Conservation (phyloP, 2,329 filamentous ascomycete genomes). For the Dichotomopilus funicola region DNA sequence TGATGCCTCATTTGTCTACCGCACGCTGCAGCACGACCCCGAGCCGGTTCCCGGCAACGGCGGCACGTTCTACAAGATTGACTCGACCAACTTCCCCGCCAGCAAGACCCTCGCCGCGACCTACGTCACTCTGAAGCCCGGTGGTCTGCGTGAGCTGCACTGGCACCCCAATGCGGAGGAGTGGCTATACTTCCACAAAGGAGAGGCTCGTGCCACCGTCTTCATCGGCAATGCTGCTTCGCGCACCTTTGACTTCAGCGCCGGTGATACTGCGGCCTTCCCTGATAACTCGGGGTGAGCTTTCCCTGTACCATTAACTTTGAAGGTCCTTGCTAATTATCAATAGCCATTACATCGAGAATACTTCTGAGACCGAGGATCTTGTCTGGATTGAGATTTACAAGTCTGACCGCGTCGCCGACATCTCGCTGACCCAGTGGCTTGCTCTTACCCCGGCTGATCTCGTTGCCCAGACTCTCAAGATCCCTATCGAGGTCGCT, state of each 20-base stretch:
- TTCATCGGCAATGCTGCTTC: slow-evolving; percentile 53
- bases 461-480: slow-evolving; percentile 54
- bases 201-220: slow-evolving; percentile 54
- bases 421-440: slow-evolving; percentile 64
- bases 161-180: slow-evolving; percentile 54
- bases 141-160: slow-evolving; percentile 58
- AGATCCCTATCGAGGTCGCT: slow-evolving; percentile 51
- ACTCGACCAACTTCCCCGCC: slow-evolving; percentile 61
- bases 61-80: slow-evolving; percentile 57
- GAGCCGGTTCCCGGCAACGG: slow-evolving; percentile 55
- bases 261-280: slow-evolving; percentile 63
- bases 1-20: slow-evolving; percentile 57
- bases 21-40: slow-evolving; percentile 47
- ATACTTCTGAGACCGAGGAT: slow-evolving; percentile 52
- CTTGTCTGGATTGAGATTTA: slow-evolving; percentile 65
- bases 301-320: neutral
- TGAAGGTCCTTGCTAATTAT: neutral
- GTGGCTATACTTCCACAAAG: slow-evolving; percentile 62
- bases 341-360: slow-evolving; percentile 57
- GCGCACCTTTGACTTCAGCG: slow-evolving; percentile 59
- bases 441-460: slow-evolving; percentile 59
- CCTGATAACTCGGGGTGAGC: slow-evolving; percentile 54
- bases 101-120: slow-evolving; percentile 60
- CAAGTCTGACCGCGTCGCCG: slow-evolving; percentile 59
- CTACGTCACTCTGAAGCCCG: slow-evolving; percentile 57